These are phyloP conservation scores for Macadamia integrifolia DNA, from an alignment of 164 flowering plant genomes.

Conservation along the genomic window DNA sequence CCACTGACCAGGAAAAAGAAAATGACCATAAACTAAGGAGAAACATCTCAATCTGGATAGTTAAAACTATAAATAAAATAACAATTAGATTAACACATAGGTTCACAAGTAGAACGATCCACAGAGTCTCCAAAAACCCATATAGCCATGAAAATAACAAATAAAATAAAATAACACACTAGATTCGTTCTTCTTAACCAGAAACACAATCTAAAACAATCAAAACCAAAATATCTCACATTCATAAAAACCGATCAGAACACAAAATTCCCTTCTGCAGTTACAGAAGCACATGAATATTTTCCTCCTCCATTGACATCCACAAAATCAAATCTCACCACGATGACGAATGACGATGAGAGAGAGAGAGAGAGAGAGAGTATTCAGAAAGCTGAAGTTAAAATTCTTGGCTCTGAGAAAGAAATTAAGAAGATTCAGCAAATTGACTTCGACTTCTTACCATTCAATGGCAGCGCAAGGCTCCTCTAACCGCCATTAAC, in stretches of 20 bases:
- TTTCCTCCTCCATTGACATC: neutral
- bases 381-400: neutral
- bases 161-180: neutral
- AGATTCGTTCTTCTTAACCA: neutral
- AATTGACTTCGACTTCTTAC: constrained; percentile 1
- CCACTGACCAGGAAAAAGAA: too few relatives aligned
- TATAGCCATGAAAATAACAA: neutral
- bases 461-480: constrained; percentile 4
- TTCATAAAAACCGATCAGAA: neutral
- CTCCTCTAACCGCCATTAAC: constrained; percentile 7
- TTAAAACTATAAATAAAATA: too few relatives aligned
- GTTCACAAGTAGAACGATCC: too few relatives aligned
- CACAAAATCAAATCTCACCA: neutral
- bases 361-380: neutral
- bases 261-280: neutral
- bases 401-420: neutral
- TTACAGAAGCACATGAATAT: too few relatives aligned
- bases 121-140: neutral
- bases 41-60: too few relatives aligned
- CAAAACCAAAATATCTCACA: neutral
- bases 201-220: neutral
- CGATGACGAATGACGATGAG: neutral
- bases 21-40: too few relatives aligned
- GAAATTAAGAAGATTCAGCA: neutral
- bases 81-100: too few relatives aligned